These are phyloP conservation scores for Daldinia childiae DNA, from an alignment of 495 filamentous ascomycete genomes.

Conservation along the genomic window DNA sequence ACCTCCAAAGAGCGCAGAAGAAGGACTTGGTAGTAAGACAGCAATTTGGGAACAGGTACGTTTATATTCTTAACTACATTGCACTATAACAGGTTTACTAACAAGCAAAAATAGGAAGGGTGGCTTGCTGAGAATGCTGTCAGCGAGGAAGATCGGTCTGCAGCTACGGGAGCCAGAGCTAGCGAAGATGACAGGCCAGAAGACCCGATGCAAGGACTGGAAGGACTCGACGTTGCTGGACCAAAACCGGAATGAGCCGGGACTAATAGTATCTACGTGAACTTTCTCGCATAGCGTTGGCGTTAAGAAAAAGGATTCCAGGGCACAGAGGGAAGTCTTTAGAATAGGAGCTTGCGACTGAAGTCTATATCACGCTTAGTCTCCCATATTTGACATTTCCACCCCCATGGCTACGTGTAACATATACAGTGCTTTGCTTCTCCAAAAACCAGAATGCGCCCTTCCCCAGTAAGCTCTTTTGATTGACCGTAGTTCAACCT, in stretches of 20 bases:
- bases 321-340: slow-evolving; percentile 31
- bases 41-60: slow-evolving; percentile 96
- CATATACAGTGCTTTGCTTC: slow-evolving; percentile 46
- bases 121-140: slow-evolving; percentile 93
- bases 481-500: slow-evolving; percentile 12
- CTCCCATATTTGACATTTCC: slow-evolving; percentile 41
- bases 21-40: slow-evolving; percentile 90
- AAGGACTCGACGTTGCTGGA: slow-evolving; percentile 92
- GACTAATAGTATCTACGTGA: slow-evolving; percentile 17
- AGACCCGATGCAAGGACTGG: slow-evolving; percentile 95
- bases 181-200: slow-evolving; percentile 63
- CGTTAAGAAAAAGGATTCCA: slow-evolving; percentile 46
- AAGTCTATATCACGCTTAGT: slow-evolving; percentile 42
- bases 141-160: slow-evolving; percentile 81
- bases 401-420: slow-evolving; percentile 37
- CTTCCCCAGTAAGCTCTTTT: slow-evolving; percentile 25
- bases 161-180: slow-evolving; percentile 65
- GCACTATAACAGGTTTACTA: slow-evolving; percentile 39
- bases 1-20: slow-evolving; percentile 86
- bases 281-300: slow-evolving; percentile 55
- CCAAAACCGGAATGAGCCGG: slow-evolving; percentile 76
- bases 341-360: slow-evolving; percentile 34
- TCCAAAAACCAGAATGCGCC: slow-evolving; percentile 33
- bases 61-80: slow-evolving; percentile 38
- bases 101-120: slow-evolving; percentile 72